These are phyloP conservation scores for Globisporangium solare DNA, from an alignment of 352 stramenopile genomes.

Conservation along the genomic window DNA sequence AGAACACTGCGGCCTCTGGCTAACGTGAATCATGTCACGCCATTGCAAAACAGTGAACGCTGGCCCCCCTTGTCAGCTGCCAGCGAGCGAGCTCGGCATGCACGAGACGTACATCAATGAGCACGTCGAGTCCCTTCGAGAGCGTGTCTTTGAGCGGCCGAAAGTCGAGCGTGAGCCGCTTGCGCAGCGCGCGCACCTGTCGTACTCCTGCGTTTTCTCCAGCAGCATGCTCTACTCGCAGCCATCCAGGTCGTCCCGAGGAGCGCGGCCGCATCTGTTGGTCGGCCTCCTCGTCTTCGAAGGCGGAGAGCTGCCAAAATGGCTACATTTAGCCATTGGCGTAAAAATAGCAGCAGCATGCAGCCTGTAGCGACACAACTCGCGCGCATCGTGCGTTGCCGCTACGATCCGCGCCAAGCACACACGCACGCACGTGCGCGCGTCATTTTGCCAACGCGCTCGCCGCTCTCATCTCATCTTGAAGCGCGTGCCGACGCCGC, in stretches of 20 bases:
- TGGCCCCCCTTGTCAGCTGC: too few relatives aligned
- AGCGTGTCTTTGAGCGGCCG: conserved; percentile 44
- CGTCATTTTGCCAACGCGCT: background rate
- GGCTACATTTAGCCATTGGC: background rate
- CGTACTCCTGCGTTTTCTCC: conserved; percentile 27
- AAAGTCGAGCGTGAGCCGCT: conserved; percentile 54
- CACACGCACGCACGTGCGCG: background rate
- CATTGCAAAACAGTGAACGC: too few relatives aligned
- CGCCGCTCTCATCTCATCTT: too few relatives aligned
- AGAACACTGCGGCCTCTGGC: conserved; percentile 47
- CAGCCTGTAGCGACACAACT: too few relatives aligned
- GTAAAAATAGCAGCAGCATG: background rate
- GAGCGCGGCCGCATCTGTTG: background rate
- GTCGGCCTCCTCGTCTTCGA: background rate
- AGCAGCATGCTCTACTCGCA: conserved; percentile 16
- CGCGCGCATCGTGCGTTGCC: background rate
- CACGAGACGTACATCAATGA: conserved; percentile 31
- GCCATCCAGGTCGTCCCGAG: background rate
- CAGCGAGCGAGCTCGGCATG: background rate
- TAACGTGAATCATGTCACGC: too few relatives aligned
- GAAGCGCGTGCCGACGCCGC: too few relatives aligned
- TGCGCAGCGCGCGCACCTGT: conserved; percentile 35
- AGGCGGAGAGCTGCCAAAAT: background rate
- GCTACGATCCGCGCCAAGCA: background rate
- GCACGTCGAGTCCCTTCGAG: conserved; percentile 37